Base-by-base conservation (phyloP, 176 grass and related monocot species). In the Lolium rigidum region DNA sequence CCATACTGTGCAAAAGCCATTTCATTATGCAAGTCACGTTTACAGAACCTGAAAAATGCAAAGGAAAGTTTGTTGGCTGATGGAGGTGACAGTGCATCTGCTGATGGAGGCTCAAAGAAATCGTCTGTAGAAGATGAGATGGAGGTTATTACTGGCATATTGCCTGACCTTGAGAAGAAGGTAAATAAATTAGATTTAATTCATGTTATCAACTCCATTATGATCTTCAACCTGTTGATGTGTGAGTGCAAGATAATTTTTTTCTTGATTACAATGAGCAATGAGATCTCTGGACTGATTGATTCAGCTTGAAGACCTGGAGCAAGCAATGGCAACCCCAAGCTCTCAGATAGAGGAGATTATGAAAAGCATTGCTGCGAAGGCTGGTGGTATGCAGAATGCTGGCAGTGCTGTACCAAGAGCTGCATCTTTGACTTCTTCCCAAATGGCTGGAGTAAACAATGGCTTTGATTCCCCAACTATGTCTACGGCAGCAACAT, bases 141-240 rank as follows among this genome's bases (percentile, higher is more conserved):
- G 79, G 92, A 97, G 73, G 82, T 83, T 77, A 80, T 99, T 37
- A 81, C 64, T 88, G 89, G 89, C 59, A 90, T 99, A 69, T 86
- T 92, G 59, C 72, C 80, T 94, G 97, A 99, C n/a, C 94, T 99
- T 25, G 94, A 96, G 83, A 94, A 95, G 85, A 99, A 99, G 97
- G 97, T 99, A 98, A 78, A 22, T 81, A 70, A 50, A 48, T 48
- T 63, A 0, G 22, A 48, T 69, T 70, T 15, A 48, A 14, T 80
- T 70, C 24, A 72, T 55, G 69, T 58, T 74, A 48, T 10, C 59
- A 75, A 13, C 6, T 73, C 54, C 13, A 55, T 41, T 80, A 59
- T 75, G 4, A 14, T 91, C 81, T 70, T 81, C 17, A 76, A 49
- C 65, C 28, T 80, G 13, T 15, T 54, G 31, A n/a, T 74, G 9